A percentile compares a stretch with the other conserved stretches of the same genome.
phyloP scores from a whole-genome alignment of 2,329 filamentous ascomycete species.

The Hirsutella rhossiliensis region DNA sequence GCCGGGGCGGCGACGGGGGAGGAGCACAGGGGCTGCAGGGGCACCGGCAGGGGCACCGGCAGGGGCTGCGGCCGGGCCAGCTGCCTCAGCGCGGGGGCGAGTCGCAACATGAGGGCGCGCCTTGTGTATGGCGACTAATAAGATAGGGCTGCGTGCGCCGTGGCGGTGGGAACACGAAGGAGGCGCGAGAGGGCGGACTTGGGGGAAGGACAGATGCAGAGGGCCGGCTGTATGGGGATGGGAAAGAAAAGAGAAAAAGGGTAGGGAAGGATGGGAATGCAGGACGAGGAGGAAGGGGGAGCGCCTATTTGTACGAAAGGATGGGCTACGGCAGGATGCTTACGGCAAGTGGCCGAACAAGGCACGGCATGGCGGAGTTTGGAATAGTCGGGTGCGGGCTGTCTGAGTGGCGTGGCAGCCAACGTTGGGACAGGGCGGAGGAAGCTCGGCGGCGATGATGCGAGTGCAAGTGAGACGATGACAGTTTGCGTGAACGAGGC shows the following conservation, averaged over 20 bases:
- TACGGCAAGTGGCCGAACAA: not conserved
- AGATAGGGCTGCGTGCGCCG: not conserved
- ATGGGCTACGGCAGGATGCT: conserved; percentile 1
- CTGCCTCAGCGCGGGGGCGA: conserved; percentile 10
- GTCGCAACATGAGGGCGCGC: conserved; percentile 12
- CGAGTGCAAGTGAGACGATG: conserved; percentile 1
- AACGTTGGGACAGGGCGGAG: conserved; percentile 1
- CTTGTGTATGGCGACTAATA: not conserved
- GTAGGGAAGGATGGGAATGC: not conserved
- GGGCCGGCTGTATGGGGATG: too few relatives aligned
- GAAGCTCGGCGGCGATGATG: conserved; percentile 2
- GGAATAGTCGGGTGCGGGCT: not conserved
- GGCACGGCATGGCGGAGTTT: not conserved
- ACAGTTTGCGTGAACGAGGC: not conserved
- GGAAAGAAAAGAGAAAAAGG: not conserved
- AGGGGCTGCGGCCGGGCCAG: conserved; percentile 7
- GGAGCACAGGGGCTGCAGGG: not conserved
- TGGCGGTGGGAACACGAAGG: too few relatives aligned
- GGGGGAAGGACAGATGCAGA: too few relatives aligned
- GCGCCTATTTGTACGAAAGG: conserved; percentile 1
- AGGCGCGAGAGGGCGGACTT: too few relatives aligned
- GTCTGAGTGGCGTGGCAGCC: not conserved
- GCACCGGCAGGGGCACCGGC: too few relatives aligned
- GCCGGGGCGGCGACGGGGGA: conserved; percentile 1
- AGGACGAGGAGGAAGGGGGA: not conserved